These are phyloP conservation scores for Suillus sp. DNA, from an alignment of 768 basidiomycete genomes.

Conservation along the genomic window DNA sequence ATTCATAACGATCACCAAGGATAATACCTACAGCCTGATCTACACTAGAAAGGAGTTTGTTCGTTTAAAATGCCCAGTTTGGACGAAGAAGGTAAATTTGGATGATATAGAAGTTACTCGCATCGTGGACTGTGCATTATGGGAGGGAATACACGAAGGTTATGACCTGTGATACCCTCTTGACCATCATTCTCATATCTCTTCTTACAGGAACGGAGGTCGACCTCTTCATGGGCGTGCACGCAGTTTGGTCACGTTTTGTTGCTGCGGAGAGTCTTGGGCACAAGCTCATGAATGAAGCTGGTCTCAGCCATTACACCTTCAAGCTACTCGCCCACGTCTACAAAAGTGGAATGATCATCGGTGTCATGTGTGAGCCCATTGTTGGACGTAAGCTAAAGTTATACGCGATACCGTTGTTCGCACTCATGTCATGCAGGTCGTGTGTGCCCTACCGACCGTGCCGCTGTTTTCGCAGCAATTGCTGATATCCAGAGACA, in stretches of 20 bases:
- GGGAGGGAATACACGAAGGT: conserved; percentile 36
- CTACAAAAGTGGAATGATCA: conserved; percentile 29
- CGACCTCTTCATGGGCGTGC: conserved; percentile 31
- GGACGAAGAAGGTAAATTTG: conserved; percentile 38
- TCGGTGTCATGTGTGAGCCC: conserved; percentile 36
- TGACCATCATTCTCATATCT: not conserved
- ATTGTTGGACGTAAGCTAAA: conserved; percentile 28
- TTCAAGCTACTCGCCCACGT: conserved; percentile 33
- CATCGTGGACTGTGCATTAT: conserved; percentile 20
- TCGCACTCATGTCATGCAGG: conserved; percentile 23
- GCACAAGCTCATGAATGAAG: conserved; percentile 33
- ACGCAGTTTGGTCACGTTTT: conserved; percentile 26
- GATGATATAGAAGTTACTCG: conserved; percentile 36
- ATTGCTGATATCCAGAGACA: conserved; percentile 35
- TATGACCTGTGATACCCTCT: not conserved
- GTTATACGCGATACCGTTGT: not conserved
- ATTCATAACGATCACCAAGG: conserved; percentile 5
- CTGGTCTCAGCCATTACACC: conserved; percentile 30
- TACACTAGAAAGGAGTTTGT: conserved; percentile 29
- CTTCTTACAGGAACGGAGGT: conserved; percentile 26
- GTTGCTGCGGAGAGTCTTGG: conserved; percentile 30
- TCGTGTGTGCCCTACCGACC: conserved; percentile 26
- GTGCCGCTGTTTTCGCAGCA: conserved; percentile 30
- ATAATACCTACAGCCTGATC: conserved; percentile 27
- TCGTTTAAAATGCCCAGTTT: conserved; percentile 24